A percentile compares a stretch with the other conserved stretches of the same genome.
Conservation (phyloP, 2,329 filamentous ascomycete species). For the Trichothecium roseum region DNA sequence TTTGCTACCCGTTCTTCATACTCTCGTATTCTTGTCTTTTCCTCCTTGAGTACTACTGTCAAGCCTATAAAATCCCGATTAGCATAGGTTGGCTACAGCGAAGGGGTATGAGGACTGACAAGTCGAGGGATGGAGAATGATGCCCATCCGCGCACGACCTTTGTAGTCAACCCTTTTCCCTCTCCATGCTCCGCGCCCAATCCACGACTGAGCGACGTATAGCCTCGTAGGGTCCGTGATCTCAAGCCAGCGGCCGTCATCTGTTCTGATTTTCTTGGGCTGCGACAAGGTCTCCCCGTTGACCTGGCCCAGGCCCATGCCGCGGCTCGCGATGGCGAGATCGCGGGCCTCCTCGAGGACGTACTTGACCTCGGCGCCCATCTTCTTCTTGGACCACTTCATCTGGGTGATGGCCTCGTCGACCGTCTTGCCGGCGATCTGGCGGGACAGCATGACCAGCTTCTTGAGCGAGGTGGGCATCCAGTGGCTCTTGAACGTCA, state of each 20-base stretch:
- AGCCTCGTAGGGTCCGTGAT: slow-evolving; percentile 69
- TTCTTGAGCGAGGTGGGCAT: slow-evolving; percentile 90
- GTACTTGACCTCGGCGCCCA: slow-evolving; percentile 66
- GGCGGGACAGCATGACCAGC: slow-evolving; percentile 71
- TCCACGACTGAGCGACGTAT: slow-evolving; percentile 90
- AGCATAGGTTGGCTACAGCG: slow-evolving; percentile 5
- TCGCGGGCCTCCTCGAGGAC: slow-evolving; percentile 77
- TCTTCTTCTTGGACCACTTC: slow-evolving; percentile 91
- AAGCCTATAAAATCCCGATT: slow-evolving; percentile 44
- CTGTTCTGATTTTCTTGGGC: slow-evolving; percentile 52
- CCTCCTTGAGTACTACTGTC: slow-evolving; percentile 80
- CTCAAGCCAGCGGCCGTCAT: slow-evolving; percentile 62
- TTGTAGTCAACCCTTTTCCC: slow-evolving; percentile 54
- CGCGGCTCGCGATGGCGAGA: slow-evolving; percentile 65
- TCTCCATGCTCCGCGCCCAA: slow-evolving; percentile 62
- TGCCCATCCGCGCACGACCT: slow-evolving; percentile 61
- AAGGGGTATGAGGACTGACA: slow-evolving; percentile 42
- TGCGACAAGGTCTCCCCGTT: slow-evolving; percentile 27
- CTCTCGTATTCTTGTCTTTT: slow-evolving; percentile 76
- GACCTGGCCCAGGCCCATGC: slow-evolving; percentile 64
- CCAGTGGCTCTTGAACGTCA: slow-evolving; percentile 51
- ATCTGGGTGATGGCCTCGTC: slow-evolving; percentile 92
- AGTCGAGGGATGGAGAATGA: slow-evolving; percentile 62
- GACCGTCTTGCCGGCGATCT: slow-evolving; percentile 88
- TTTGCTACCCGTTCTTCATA: slow-evolving; percentile 69